These are phyloP conservation scores for Castanea sativa DNA, from an alignment of 306 rosid species.

Conservation along the genomic window DNA sequence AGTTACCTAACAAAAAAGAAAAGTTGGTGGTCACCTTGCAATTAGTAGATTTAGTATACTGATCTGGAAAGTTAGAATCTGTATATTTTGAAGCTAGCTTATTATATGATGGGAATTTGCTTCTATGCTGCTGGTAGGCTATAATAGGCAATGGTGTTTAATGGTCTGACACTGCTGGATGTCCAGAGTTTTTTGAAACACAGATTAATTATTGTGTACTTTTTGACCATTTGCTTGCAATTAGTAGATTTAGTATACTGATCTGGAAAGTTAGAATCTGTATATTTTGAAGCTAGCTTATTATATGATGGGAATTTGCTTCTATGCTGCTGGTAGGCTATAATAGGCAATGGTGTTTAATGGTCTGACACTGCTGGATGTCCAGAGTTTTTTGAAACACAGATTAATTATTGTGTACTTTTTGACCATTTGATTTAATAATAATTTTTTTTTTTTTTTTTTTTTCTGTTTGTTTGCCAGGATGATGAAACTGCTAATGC, in stretches of 20 bases:
- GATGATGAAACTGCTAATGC: slow-evolving; percentile 71
- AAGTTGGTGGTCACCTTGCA: not conserved
- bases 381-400: not conserved
- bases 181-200: not conserved
- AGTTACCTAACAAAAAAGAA: not conserved
- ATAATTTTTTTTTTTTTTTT: not conserved
- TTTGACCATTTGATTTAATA: slow-evolving; percentile 28
- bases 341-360: not conserved
- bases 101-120: not conserved
- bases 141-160: not conserved
- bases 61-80: not conserved
- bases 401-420: slow-evolving; percentile 8
- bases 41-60: not conserved
- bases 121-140: not conserved
- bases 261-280: not conserved
- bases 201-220: slow-evolving; percentile 7
- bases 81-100: not conserved
- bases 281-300: not conserved
- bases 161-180: not conserved
- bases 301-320: not conserved
- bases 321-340: not conserved
- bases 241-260: not conserved
- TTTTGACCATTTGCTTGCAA: not conserved
- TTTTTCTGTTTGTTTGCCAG: slow-evolving; percentile 42
- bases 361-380: not conserved